These are phyloP conservation scores for Candida dajiaensis DNA, from an alignment of 805 yeast species.

Conservation along the genomic window DNA sequence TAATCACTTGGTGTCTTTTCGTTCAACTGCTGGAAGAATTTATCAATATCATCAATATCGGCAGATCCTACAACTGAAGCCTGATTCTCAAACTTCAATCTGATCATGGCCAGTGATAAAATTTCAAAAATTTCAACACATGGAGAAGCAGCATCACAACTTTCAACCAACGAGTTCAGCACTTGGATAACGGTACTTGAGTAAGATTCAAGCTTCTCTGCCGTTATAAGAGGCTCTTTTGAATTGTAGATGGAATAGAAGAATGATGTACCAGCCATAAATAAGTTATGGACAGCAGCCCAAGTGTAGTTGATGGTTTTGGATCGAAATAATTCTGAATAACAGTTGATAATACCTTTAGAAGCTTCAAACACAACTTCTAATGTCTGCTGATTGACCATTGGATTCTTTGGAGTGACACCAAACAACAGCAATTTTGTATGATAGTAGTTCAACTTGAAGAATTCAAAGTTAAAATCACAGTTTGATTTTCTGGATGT, in stretches of 20 bases:
- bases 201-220: conserved; percentile 43
- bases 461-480: conserved; percentile 63
- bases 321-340: conserved; percentile 48
- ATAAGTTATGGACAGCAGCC: conserved; percentile 87
- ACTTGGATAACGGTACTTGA: conserved; percentile 48
- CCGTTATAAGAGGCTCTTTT: conserved; percentile 40
- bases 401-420: conserved; percentile 62
- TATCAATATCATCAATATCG: conserved; percentile 19
- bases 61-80: conserved; percentile 1
- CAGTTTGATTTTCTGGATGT: conserved; percentile 60
- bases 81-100: conserved; percentile 37
- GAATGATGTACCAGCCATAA: conserved; percentile 85
- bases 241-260: conserved; percentile 72
- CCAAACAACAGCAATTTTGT: conserved; percentile 70
- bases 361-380: conserved; percentile 56
- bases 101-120: conserved; percentile 63
- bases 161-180: conserved; percentile 52
- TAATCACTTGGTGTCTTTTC: conserved; percentile 14
- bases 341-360: conserved; percentile 58
- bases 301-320: conserved; percentile 77
- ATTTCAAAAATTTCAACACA: conserved; percentile 71
- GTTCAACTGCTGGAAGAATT: conserved; percentile 21
- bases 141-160: conserved; percentile 72
- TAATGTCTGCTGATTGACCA: conserved; percentile 48
- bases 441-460: conserved; percentile 72